These are phyloP conservation scores for Geum urbanum DNA, from an alignment of 306 rosid species.

Conservation along the genomic window DNA sequence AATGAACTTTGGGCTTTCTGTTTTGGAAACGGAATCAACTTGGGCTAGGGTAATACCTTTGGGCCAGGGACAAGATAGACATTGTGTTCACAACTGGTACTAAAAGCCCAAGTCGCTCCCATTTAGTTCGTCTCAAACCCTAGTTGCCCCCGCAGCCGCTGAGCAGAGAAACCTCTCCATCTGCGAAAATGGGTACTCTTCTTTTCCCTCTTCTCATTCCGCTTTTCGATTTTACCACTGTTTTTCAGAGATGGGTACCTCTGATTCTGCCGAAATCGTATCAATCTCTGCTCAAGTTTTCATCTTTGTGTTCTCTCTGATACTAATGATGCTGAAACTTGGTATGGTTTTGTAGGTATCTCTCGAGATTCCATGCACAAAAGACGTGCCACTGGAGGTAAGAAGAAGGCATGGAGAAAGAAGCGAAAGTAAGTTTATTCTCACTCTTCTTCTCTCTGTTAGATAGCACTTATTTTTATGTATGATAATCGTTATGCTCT, in stretches of 20 bases:
- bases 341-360: constrained; percentile 31
- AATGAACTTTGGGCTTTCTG: no score
- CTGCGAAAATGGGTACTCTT: constrained; percentile 37
- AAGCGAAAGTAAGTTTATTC: constrained; percentile 46
- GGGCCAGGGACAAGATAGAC: constrained; percentile 4
- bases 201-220: neutral
- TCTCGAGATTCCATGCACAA: constrained; percentile 74
- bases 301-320: neutral
- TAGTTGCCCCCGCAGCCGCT: constrained; percentile 13
- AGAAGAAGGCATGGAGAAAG: constrained; percentile 72
- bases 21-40: no score
- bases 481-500: neutral
- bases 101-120: constrained; percentile 8
- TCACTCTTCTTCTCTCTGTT: neutral
- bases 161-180: neutral
- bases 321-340: neutral
- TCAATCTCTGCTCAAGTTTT: neutral
- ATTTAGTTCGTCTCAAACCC: neutral
- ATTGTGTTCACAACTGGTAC: constrained; percentile 7
- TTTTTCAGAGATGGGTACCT: constrained; percentile 4
- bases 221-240: neutral
- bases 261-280: neutral
- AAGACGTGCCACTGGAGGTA: constrained; percentile 66
- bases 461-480: neutral
- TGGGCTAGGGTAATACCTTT: neutral